These are phyloP conservation scores for Diaporthe ilicicola DNA, from an alignment of 2,329 filamentous ascomycete species.

Conservation along the genomic window DNA sequence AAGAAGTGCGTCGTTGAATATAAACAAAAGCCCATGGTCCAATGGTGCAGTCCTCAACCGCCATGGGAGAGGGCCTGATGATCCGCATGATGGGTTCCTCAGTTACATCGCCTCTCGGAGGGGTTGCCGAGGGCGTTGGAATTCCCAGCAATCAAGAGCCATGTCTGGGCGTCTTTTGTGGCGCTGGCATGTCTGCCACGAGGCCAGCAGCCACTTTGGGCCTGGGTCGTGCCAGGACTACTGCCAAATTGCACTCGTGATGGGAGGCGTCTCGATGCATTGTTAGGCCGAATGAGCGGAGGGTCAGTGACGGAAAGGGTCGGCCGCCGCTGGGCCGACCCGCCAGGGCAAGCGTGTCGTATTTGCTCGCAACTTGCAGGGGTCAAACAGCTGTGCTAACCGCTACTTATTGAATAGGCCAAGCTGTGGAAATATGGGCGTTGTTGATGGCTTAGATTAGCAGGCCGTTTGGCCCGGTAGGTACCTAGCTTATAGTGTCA, in stretches of 20 bases:
- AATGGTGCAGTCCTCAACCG: not conserved
- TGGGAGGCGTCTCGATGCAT: constrained; percentile 10
- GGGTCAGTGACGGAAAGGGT: not conserved
- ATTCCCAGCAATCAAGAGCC: constrained; percentile 33
- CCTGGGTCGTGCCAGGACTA: not conserved
- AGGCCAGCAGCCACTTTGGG: constrained; percentile 2
- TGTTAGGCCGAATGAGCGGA: constrained; percentile 12
- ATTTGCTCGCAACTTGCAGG: not conserved
- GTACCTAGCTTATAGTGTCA: too few relatives aligned
- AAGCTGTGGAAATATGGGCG: too few relatives aligned
- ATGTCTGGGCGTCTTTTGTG: not conserved
- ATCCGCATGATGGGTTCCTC: not conserved
- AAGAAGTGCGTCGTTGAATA: not conserved
- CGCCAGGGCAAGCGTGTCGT: not conserved
- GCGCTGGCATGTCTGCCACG: not conserved
- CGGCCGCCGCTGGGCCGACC: constrained; percentile 21
- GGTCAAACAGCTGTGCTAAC: not conserved
- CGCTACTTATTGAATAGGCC: not conserved
- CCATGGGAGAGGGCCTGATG: not conserved
- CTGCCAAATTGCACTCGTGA: not conserved
- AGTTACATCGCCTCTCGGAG: constrained; percentile 25
- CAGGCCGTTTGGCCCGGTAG: too few relatives aligned
- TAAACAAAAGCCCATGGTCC: not conserved
- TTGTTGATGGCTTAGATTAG: too few relatives aligned
- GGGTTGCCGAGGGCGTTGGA: not conserved